These are phyloP conservation scores for Suhomyces tanzawaensis DNA, from an alignment of 805 yeast species.

Conservation along the genomic window DNA sequence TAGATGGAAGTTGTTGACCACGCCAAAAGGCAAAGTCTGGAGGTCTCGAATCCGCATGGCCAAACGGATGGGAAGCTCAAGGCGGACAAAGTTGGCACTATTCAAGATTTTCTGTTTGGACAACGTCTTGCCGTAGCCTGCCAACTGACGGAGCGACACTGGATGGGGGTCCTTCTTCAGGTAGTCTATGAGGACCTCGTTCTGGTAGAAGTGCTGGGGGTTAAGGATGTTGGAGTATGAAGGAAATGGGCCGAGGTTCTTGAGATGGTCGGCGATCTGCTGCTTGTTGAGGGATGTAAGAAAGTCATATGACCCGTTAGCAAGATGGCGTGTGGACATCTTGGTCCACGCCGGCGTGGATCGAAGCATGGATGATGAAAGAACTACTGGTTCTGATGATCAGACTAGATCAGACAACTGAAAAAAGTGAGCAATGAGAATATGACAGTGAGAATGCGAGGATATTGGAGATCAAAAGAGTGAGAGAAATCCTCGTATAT, in stretches of 20 bases:
- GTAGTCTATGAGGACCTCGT: constrained; percentile 63
- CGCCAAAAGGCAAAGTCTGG: constrained; percentile 79
- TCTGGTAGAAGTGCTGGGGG: constrained; percentile 84
- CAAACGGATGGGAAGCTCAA: constrained; percentile 80
- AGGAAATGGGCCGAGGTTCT: constrained; percentile 41
- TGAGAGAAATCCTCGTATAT: too few relatives aligned
- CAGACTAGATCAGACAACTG: too few relatives aligned
- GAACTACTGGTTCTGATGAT: too few relatives aligned
- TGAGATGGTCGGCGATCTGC: constrained; percentile 27
- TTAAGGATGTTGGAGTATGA: constrained; percentile 40
- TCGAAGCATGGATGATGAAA: too few relatives aligned
- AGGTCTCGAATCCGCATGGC: constrained; percentile 77
- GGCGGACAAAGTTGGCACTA: constrained; percentile 85
- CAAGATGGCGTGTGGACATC: constrained; percentile 16
- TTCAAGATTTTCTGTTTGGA: constrained; percentile 74
- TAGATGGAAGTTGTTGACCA: constrained; percentile 81
- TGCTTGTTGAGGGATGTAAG: constrained; percentile 31
- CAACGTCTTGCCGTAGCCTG: constrained; percentile 79
- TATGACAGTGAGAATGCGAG: too few relatives aligned
- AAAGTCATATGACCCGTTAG: constrained; percentile 29
- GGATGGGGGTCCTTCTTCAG: constrained; percentile 74
- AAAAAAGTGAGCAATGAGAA: too few relatives aligned
- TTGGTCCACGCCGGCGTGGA: too few relatives aligned
- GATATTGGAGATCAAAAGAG: too few relatives aligned
- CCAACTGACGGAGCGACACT: constrained; percentile 83